Evolutionary conservation across 495 filamentous ascomycete species (phyloP).

Genomic region (Penicillium paxilli): DNA sequence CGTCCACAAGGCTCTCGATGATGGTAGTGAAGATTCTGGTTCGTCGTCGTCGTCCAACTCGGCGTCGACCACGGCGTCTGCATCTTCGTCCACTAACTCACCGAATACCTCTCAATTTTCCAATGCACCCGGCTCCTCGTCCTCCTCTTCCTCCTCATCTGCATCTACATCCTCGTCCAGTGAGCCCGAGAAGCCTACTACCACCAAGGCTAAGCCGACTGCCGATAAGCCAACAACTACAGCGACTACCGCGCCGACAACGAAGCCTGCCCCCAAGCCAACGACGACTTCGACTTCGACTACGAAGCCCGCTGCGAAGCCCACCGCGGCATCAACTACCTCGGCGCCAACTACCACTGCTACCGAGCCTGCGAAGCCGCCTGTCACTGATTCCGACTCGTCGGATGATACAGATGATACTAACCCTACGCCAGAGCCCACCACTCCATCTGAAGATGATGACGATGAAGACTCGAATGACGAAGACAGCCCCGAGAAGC

Average conservation of each 20-base stretch:
- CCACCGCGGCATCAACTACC: neutral
- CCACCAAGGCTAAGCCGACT: neutral
- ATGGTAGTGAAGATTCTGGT: conserved; percentile 24
- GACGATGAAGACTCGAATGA: neutral
- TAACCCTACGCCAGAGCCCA: conserved; percentile 4
- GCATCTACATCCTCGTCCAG: conserved; percentile 26
- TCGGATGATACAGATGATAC: neutral
- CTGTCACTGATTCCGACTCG: neutral
- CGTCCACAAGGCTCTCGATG: conserved; percentile 32
- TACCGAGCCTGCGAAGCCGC: neutral
- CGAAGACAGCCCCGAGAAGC: neutral
- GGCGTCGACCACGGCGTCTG: conserved; percentile 31
- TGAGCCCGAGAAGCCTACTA: conserved; percentile 15
- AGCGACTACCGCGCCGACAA: neutral
- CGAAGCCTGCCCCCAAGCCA: conserved; percentile 1
- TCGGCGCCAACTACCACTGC: conserved; percentile 1
- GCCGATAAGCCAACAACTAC: neutral
- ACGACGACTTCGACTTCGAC: neutral
- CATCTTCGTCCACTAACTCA: conserved; percentile 32
- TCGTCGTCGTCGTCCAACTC: conserved; percentile 30
- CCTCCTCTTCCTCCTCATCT: conserved; percentile 33
- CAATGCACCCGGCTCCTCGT: conserved; percentile 28
- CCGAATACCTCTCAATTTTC: conserved; percentile 25
- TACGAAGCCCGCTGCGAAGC: neutral
- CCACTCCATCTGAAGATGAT: neutral